Percentiles rank a stretch among this genome's conserved stretches.
Evolutionary conservation across 1,284 basidiomycete species (phyloP).

Genomic region (Rhodotorula sp.): DNA sequence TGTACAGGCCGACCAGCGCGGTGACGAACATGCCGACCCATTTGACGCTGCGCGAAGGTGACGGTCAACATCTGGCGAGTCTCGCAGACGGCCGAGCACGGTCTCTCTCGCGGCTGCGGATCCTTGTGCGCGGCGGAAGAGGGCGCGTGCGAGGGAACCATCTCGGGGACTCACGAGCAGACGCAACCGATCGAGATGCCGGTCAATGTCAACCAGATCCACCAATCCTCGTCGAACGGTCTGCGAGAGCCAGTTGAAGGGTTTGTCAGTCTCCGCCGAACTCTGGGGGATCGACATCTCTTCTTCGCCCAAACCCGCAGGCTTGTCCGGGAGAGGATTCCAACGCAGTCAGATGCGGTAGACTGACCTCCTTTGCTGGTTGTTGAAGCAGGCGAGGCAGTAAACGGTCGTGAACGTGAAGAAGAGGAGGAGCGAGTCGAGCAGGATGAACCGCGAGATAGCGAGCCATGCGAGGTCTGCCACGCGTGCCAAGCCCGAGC

Average conservation of each 20-base stretch:
- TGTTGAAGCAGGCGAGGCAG: conserved; percentile 93
- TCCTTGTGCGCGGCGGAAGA: neutral
- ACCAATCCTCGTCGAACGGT: conserved; percentile 92
- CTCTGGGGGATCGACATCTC: neutral
- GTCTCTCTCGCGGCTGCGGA: neutral
- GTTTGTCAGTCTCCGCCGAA: neutral
- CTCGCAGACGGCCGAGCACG: neutral
- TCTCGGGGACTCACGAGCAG: conserved; percentile 62
- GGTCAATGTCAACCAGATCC: conserved; percentile 88
- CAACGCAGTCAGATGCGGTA: too few species aligned
- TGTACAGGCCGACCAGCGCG: conserved; percentile 90
- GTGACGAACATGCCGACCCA: conserved; percentile 96
- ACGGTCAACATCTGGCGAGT: neutral
- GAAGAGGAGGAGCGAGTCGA: conserved; percentile 97
- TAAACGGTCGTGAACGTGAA: conserved; percentile 97
- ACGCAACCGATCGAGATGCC: conserved; percentile 92
- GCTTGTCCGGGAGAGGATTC: too few species aligned
- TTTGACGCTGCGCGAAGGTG: conserved; percentile 67
- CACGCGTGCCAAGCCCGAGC: too few species aligned
- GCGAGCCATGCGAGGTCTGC: conserved; percentile 94
- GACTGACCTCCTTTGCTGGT: conserved; percentile 82
- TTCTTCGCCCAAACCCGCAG: neutral
- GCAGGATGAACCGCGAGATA: conserved; percentile 93
- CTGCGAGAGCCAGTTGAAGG: conserved; percentile 50
- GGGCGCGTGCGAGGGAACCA: too few species aligned